These are phyloP conservation scores for Pisolithus sp. DNA, from an alignment of 768 basidiomycete species.

Conservation along the genomic window DNA sequence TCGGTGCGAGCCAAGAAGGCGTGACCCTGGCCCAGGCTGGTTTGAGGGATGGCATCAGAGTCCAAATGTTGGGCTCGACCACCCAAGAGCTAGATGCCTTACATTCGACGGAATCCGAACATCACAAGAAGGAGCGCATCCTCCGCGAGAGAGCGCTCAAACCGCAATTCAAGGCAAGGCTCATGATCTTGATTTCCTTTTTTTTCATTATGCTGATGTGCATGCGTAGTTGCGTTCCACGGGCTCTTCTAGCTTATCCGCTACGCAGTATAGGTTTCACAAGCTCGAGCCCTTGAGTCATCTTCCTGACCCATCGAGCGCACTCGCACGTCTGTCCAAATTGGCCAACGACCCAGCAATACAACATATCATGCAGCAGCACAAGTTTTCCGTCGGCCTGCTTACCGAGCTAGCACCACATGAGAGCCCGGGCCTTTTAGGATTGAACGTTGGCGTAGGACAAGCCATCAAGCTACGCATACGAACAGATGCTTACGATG, in stretches of 20 bases:
- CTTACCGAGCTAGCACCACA: slow-evolving; percentile 77
- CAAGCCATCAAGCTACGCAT: slow-evolving; percentile 61
- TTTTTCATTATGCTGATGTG: background rate
- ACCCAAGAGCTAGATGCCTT: slow-evolving; percentile 48
- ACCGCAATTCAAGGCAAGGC: slow-evolving; percentile 49
- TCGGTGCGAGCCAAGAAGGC: slow-evolving; percentile 21
- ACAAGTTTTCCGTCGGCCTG: slow-evolving; percentile 60
- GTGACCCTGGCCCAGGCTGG: slow-evolving; percentile 40
- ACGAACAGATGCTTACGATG: slow-evolving; percentile 66
- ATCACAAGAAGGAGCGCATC: slow-evolving; percentile 50
- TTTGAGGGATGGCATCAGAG: slow-evolving; percentile 57
- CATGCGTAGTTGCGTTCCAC: slow-evolving; percentile 49
- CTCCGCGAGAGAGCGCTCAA: slow-evolving; percentile 53
- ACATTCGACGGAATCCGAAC: slow-evolving; percentile 51
- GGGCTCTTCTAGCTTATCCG: slow-evolving; percentile 31
- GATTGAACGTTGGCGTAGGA: slow-evolving; percentile 60
- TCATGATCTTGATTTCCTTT: background rate
- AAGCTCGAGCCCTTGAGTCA: slow-evolving; percentile 54
- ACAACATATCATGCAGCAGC: slow-evolving; percentile 60
- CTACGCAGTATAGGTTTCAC: slow-evolving; percentile 56
- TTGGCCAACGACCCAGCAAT: slow-evolving; percentile 70
- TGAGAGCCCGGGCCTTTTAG: slow-evolving; percentile 63
- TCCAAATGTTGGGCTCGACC: slow-evolving; percentile 69
- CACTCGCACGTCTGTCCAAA: slow-evolving; percentile 46
- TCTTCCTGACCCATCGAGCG: slow-evolving; percentile 56